Percentiles rank a stretch among this genome's conserved stretches.
These are phyloP conservation scores for Diaporthe sp. DNA, from an alignment of 2,329 filamentous ascomycete genomes.

Conservation along the genomic window DNA sequence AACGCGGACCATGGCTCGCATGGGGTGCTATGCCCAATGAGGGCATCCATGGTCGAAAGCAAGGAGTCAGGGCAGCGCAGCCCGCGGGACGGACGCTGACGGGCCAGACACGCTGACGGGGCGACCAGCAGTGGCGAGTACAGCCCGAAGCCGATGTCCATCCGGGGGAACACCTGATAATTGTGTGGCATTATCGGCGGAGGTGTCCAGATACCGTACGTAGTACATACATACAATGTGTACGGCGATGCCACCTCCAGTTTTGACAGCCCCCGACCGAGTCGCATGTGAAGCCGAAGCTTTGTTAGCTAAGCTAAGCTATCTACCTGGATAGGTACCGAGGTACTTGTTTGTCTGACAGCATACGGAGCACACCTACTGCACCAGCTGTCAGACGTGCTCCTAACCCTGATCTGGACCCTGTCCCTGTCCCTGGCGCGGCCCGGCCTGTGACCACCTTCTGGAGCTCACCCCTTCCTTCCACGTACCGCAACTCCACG, in stretches of 20 bases:
- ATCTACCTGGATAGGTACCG: not conserved
- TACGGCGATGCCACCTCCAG: not conserved
- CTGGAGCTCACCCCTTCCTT: not conserved
- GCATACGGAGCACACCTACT: not conserved
- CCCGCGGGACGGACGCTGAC: slow-evolving; percentile 2
- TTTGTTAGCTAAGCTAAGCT: not conserved
- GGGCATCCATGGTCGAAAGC: slow-evolving; percentile 26
- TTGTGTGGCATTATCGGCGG: not conserved
- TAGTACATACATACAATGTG: not conserved
- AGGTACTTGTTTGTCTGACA: not conserved
- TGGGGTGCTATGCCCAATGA: slow-evolving; percentile 11
- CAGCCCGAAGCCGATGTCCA: not conserved
- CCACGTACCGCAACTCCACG: not conserved
- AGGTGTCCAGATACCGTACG: not conserved
- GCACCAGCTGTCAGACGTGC: not conserved
- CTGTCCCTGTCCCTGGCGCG: not conserved
- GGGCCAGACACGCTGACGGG: not conserved
- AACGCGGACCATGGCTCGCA: too few species aligned
- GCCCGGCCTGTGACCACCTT: not conserved
- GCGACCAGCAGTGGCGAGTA: not conserved
- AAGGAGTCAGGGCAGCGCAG: slow-evolving; percentile 1
- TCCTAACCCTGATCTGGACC: not conserved
- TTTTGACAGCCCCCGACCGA: not conserved
- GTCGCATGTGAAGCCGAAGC: slow-evolving; percentile 23
- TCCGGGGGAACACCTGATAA: not conserved